These are phyloP conservation scores for Gossypium turneri DNA, from an alignment of 345 rosid genomes.

Conservation along the genomic window DNA sequence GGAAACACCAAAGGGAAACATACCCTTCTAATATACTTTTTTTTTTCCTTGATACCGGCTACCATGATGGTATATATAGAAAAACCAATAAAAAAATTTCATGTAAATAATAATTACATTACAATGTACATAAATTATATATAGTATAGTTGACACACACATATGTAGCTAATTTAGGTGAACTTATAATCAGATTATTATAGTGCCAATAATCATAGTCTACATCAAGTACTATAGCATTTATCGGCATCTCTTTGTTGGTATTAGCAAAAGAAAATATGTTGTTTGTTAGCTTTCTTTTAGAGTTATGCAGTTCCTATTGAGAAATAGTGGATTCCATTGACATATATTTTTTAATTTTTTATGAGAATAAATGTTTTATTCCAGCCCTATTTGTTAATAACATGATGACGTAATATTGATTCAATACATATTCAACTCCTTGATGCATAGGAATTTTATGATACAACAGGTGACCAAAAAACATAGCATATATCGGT, in stretches of 20 bases:
- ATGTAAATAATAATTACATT: too few species aligned
- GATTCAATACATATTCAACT: slow-evolving; percentile 8
- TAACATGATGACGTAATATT: slow-evolving; percentile 19
- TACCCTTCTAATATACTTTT: too few species aligned
- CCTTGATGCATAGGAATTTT: slow-evolving; percentile 12
- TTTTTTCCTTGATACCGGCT: too few species aligned
- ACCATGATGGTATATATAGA: too few species aligned
- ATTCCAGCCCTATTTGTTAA: slow-evolving; percentile 20
- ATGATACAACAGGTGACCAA: not conserved
- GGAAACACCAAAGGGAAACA: too few species aligned
- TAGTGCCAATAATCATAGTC: slow-evolving; percentile 15
- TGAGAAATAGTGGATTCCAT: slow-evolving; percentile 26
- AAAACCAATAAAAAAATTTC: too few species aligned
- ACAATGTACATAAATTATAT: too few species aligned
- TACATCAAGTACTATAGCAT: slow-evolving; percentile 17
- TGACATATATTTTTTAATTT: not conserved
- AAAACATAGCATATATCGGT: too few species aligned
- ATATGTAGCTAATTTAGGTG: slow-evolving; percentile 9
- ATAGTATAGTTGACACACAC: slow-evolving; percentile 4
- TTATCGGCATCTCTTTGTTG: slow-evolving; percentile 37
- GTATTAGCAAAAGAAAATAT: slow-evolving; percentile 28
- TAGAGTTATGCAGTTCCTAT: slow-evolving; percentile 26
- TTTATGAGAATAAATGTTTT: slow-evolving; percentile 33
- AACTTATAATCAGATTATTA: slow-evolving; percentile 18
- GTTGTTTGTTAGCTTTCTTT: slow-evolving; percentile 29